These are phyloP conservation scores for Tuctoria greenei DNA, from an alignment of 176 grass and related monocot species.

Conservation along the genomic window DNA sequence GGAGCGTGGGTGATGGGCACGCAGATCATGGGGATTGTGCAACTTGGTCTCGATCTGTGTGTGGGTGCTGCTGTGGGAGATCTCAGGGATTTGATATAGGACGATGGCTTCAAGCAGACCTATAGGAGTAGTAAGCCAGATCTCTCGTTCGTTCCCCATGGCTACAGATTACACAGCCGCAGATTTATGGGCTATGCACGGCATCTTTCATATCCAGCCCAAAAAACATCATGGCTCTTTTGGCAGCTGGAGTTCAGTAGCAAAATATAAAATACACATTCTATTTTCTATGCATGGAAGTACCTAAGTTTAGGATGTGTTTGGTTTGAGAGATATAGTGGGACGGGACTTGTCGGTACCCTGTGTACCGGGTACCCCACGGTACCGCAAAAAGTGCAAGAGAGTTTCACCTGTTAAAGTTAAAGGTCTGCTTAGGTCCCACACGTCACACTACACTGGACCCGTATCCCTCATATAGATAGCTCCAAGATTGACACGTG, in stretches of 20 bases:
- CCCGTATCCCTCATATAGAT: too few species aligned
- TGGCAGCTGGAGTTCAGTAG: slow-evolving; percentile 15
- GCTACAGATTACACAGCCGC: slow-evolving; percentile 12
- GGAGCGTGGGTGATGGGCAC: slow-evolving; percentile 17
- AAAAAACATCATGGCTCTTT: slow-evolving; percentile 39
- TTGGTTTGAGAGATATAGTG: too few species aligned
- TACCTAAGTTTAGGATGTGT: too few species aligned
- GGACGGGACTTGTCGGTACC: too few species aligned
- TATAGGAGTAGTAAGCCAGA: slow-evolving; percentile 24
- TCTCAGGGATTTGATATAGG: slow-evolving; percentile 38
- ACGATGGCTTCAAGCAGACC: slow-evolving; percentile 13
- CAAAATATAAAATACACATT: neutral
- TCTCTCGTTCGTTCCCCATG: neutral
- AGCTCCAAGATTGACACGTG: too few species aligned
- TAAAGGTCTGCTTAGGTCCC: too few species aligned
- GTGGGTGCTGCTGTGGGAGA: slow-evolving; percentile 24
- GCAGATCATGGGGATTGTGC: slow-evolving; percentile 41
- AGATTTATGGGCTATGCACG: slow-evolving; percentile 8
- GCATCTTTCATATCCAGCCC: slow-evolving; percentile 24
- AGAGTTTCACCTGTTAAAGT: too few species aligned
- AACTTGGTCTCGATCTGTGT: slow-evolving; percentile 42
- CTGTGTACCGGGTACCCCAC: too few species aligned
- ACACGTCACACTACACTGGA: too few species aligned
- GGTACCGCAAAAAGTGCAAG: too few species aligned
- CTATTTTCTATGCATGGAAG: too few species aligned